Conservation (phyloP, 306 rosid genomes). For the Pachyrhizus erosus region DNA sequence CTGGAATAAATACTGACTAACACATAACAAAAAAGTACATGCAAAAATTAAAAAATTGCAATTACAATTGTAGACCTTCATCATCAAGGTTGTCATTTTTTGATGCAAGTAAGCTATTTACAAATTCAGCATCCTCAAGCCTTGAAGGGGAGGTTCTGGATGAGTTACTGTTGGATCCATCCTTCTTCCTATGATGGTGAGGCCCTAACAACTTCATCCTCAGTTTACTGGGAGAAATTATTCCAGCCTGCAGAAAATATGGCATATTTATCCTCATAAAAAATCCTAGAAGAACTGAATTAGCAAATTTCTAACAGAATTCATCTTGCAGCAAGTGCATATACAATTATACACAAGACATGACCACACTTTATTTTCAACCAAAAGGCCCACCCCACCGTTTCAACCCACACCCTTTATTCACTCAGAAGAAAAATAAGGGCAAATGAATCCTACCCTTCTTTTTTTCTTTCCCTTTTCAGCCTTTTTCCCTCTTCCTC, state of each 20-base stretch:
- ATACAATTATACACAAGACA: constrained; percentile 17
- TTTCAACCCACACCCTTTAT: neutral
- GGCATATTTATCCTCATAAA: constrained; percentile 7
- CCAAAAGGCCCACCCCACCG: constrained; percentile 38
- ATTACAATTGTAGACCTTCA: constrained; percentile 62
- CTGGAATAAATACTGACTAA: neutral
- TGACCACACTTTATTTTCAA: constrained; percentile 21
- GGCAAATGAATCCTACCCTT: constrained; percentile 27
- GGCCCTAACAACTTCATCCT: constrained; percentile 93
- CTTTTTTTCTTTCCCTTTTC: neutral
- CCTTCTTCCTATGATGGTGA: constrained; percentile 70
- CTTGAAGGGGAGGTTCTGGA: constrained; percentile 94
- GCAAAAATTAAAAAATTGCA: constrained; percentile 8
- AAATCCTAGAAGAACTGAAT: constrained; percentile 25
- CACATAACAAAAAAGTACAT: neutral
- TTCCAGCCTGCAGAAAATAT: constrained; percentile 68
- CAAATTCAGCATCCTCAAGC: constrained; percentile 74
- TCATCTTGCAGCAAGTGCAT: constrained; percentile 11
- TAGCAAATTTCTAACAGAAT: constrained; percentile 27
- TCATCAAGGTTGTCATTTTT: constrained; percentile 61
- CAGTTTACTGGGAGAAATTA: constrained; percentile 93
- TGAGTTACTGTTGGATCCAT: constrained; percentile 90
- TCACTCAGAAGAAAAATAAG: constrained; percentile 20
- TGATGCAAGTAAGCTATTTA: constrained; percentile 66
- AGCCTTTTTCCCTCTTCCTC: constrained; percentile 3